phyloP scores from a whole-genome alignment of 176 grass and related monocot species.

The Rhynchospora tenuis region DNA sequence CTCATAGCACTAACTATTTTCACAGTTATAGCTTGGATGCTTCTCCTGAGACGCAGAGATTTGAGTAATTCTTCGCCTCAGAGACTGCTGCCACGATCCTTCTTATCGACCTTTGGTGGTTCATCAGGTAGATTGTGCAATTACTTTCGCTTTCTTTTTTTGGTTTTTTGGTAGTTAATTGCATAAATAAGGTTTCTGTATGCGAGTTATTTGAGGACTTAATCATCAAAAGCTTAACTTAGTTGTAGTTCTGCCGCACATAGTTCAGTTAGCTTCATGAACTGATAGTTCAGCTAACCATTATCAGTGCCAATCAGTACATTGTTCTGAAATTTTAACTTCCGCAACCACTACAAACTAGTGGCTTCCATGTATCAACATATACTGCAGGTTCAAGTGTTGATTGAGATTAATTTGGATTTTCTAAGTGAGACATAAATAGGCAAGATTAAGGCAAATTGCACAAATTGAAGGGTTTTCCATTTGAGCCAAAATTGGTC shows the following conservation, averaged over 20 bases:
- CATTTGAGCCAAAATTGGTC: no score
- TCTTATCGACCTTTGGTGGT: constrained; percentile 49
- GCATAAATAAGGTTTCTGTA: neutral
- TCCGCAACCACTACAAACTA: neutral
- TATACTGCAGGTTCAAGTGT: neutral
- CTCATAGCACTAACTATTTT: constrained; percentile 64
- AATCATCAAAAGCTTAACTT: neutral
- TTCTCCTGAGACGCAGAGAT: constrained; percentile 51
- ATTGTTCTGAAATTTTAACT: neutral
- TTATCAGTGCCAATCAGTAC: neutral
- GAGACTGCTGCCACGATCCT: constrained; percentile 36
- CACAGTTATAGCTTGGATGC: constrained; percentile 51
- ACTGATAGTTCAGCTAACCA: neutral
- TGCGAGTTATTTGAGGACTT: neutral
- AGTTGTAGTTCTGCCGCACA: neutral
- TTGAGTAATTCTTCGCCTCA: constrained; percentile 30
- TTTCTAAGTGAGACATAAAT: neutral
- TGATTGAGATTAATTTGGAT: neutral
- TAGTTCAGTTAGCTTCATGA: neutral
- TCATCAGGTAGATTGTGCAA: constrained; percentile 63
- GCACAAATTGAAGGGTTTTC: neutral
- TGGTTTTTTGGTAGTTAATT: neutral
- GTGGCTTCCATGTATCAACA: neutral
- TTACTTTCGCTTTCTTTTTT: neutral
- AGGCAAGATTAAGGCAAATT: neutral